A percentile compares a stretch with the other conserved stretches of the same genome.
These are phyloP conservation scores for Coffea eugenioides DNA, from an alignment of 257 asterid species.

Conservation along the genomic window DNA sequence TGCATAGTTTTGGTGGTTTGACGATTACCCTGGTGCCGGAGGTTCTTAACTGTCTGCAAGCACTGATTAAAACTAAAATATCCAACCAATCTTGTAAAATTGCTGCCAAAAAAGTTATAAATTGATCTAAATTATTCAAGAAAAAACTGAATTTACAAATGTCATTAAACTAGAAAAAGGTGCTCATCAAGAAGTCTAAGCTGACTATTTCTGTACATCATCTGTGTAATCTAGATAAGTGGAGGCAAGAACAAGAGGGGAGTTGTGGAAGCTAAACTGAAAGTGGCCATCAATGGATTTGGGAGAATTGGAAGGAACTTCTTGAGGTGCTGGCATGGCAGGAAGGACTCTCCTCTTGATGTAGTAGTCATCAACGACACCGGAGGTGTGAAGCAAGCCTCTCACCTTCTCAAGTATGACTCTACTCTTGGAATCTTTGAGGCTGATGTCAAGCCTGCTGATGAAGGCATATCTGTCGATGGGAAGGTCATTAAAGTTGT, in stretches of 20 bases:
- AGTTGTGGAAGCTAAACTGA: constrained; percentile 77
- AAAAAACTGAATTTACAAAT: not conserved
- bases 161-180: not conserved
- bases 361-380: constrained; percentile 85
- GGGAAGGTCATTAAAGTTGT: constrained; percentile 35
- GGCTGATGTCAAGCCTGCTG: constrained; percentile 75
- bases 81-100: not conserved
- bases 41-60: not conserved
- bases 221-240: constrained; percentile 44
- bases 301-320: constrained; percentile 95
- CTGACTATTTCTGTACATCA: not conserved
- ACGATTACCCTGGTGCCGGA: not conserved
- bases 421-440: constrained; percentile 93
- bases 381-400: constrained; percentile 96
- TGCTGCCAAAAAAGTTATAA: not conserved
- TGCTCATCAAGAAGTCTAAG: not conserved
- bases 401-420: constrained; percentile 96
- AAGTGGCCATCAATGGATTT: constrained; percentile 90
- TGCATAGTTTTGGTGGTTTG: not conserved
- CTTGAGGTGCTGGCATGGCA: constrained; percentile 94
- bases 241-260: constrained; percentile 68
- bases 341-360: constrained; percentile 87
- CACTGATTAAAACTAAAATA: not conserved
- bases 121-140: not conserved
- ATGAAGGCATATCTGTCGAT: constrained; percentile 56